Evolutionary conservation across 2,329 filamentous ascomycete genomes (phyloP).

Genomic region (Mollisia scopiformis): DNA sequence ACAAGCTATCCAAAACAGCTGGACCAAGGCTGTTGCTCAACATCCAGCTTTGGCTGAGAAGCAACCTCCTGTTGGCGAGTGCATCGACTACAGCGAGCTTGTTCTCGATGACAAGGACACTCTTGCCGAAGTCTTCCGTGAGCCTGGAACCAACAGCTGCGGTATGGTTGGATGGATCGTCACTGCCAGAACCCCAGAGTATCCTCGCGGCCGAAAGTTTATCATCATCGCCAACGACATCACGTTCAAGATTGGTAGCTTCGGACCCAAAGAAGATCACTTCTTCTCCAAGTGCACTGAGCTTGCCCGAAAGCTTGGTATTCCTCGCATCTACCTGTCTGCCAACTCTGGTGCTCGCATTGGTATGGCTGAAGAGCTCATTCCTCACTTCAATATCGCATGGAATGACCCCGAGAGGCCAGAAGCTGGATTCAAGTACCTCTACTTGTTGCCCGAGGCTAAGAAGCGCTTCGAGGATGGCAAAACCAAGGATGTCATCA

Average conservation of each 20-base stretch:
- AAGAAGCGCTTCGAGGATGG: conserved; percentile 86
- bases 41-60: conserved; percentile 76
- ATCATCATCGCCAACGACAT: conserved; percentile 99
- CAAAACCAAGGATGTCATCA: conserved; percentile 77
- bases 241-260: conserved; percentile 98
- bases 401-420: conserved; percentile 87
- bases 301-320: conserved; percentile 88
- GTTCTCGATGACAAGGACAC: conserved; percentile 94
- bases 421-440: conserved; percentile 92
- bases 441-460: conserved; percentile 86
- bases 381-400: conserved; percentile 94
- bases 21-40: conserved; percentile 75
- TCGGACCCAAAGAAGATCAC: conserved; percentile 93
- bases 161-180: conserved; percentile 99
- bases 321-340: conserved; percentile 96
- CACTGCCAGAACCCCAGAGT: conserved; percentile 92
- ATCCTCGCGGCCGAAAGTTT: conserved; percentile 88
- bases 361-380: conserved; percentile 93
- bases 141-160: conserved; percentile 92
- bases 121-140: conserved; percentile 88
- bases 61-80: conserved; percentile 84
- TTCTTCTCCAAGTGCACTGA: conserved; percentile 99
- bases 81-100: conserved; percentile 91
- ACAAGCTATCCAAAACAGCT: conserved; percentile 95
- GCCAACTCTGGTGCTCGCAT: conserved; percentile 98